Evolutionary conservation across 345 rosid genomes (phyloP), one percentile per base, ranked within the genome.

Genomic region (Geranium rotundifolium): DNA sequence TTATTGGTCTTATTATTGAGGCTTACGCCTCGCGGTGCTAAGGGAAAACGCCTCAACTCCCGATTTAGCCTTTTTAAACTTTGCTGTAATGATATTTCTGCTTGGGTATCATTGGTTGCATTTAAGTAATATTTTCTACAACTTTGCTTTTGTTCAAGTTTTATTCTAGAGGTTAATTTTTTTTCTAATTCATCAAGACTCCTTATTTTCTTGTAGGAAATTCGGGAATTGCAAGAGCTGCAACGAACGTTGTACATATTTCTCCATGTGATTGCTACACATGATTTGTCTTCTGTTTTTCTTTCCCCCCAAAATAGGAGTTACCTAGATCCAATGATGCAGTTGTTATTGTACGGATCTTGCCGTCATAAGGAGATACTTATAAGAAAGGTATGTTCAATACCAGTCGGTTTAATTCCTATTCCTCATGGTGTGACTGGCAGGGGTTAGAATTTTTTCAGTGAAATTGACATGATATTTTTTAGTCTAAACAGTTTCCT

Each of bases 171-270:
- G 57, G 10, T 17, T 19, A n/a, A 14, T 9, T 17, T 17, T 17
- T 55, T 12, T 46, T 14, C 52, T 55, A 55, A 60, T 54, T 19
- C 58, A 50, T 59, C 31, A 19, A 17, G 14, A 20, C 13, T 29
- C 15, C 30, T 46, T 61, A 56, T 17, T 66, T 67, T 50, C 16
- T 66, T 70, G 55, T 73, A 93, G 99, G 99, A 86, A 83, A 72
- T 81, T 61, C 85, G 96, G 57, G 99, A 93, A 72, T 46, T 84
- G 68, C 87, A 82, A 79, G 97, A 88, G 66, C 99, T 93, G 68
- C 99, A 90, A 73, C 84, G 81, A 81, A 82, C 84, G 9, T 57
- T 88, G 16, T 93, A 83, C 66, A 88, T 95, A 37, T 93, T 88
- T 76, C 91, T 93, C 65, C 84, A 90, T 67, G 99, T 83, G 72